These are phyloP conservation scores for Rhodocollybia butyracea DNA, from an alignment of 768 basidiomycete genomes.

Conservation along the genomic window DNA sequence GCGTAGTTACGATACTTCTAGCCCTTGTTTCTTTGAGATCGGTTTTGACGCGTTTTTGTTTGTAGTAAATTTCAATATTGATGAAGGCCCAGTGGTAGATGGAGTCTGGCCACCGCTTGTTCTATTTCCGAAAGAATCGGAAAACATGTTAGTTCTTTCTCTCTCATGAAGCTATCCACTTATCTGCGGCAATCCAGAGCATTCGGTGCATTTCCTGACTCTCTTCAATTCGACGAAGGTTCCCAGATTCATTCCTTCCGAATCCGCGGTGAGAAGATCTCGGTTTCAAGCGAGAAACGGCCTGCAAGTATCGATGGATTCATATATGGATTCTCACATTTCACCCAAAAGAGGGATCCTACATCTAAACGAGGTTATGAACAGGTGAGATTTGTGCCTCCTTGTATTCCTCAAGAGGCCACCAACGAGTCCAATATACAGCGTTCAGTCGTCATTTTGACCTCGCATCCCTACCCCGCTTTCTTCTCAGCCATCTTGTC, in stretches of 20 bases:
- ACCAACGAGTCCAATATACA: too few relatives aligned
- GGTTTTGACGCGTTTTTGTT: background rate
- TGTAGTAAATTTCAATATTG: conserved; percentile 84
- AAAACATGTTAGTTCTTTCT: conserved; percentile 69
- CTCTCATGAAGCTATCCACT: conserved; percentile 8
- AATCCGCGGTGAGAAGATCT: conserved; percentile 50
- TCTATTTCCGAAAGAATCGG: conserved; percentile 62
- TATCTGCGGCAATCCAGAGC: conserved; percentile 46
- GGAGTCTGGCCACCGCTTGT: conserved; percentile 66
- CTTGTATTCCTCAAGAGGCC: conserved; percentile 8
- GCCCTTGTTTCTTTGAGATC: too few relatives aligned
- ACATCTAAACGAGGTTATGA: conserved; percentile 74
- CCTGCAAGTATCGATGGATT: conserved; percentile 56
- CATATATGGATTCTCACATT: conserved; percentile 76
- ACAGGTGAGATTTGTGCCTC: conserved; percentile 46
- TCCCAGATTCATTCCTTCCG: conserved; percentile 85
- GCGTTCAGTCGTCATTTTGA: conserved; percentile 80
- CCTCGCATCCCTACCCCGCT: conserved; percentile 77
- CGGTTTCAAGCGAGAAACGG: conserved; percentile 24
- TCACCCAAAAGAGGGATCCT: conserved; percentile 65
- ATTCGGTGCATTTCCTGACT: conserved; percentile 92
- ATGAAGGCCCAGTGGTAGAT: conserved; percentile 77
- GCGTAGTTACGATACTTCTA: conserved; percentile 16
- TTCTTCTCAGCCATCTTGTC: conserved; percentile 69
- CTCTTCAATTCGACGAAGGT: conserved; percentile 80